Evolutionary conservation across 2,329 filamentous ascomycete species (phyloP).

Genomic region (Trichophaea hybrida): DNA sequence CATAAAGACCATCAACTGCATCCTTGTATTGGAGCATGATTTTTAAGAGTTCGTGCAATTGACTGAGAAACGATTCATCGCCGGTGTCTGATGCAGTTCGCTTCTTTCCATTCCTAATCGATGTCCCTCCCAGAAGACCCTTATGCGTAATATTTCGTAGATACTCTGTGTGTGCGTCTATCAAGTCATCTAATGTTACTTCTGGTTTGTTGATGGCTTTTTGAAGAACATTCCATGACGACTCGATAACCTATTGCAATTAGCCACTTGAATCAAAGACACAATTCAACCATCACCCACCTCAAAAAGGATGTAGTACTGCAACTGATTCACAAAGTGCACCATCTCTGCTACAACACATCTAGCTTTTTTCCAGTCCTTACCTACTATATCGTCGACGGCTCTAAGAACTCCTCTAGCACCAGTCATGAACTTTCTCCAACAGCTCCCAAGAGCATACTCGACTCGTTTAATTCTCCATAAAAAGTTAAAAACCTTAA

Average conservation of each 20-base stretch:
- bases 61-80: constrained; percentile 66
- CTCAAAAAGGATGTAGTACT: constrained; percentile 97
- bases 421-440: constrained; percentile 92
- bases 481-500: constrained; percentile 98
- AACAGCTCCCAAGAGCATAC: constrained; percentile 78
- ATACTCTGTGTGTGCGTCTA: constrained; percentile 78
- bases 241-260: constrained; percentile 58
- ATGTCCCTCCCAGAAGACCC: constrained; percentile 64
- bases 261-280: not conserved
- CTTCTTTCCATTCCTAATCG: constrained; percentile 26
- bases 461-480: constrained; percentile 98
- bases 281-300: constrained; percentile 8
- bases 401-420: constrained; percentile 76
- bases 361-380: constrained; percentile 80
- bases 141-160: constrained; percentile 92
- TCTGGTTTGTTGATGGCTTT: constrained; percentile 67
- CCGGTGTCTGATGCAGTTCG: constrained; percentile 32
- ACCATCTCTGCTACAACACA: constrained; percentile 94
- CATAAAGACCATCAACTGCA: constrained; percentile 84
- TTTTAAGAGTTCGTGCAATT: constrained; percentile 83
- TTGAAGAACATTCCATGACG: constrained; percentile 84
- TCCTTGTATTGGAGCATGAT: constrained; percentile 91
- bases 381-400: constrained; percentile 54
- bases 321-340: constrained; percentile 89
- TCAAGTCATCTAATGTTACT: constrained; percentile 87